Conservation (phyloP, 2,329 filamentous ascomycete species). For the Botrytis fragariae region DNA sequence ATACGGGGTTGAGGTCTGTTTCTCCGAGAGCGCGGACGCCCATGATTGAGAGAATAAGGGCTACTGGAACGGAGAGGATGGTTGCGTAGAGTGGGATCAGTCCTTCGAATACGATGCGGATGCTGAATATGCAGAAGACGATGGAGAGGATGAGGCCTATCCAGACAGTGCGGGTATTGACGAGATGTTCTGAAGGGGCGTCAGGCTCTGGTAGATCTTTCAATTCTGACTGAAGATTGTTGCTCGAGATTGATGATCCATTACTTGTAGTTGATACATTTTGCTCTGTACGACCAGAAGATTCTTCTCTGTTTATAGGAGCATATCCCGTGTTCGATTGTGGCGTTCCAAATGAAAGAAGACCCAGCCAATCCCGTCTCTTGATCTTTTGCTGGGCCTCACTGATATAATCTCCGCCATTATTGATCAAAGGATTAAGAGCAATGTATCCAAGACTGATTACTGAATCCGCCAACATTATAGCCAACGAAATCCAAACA, state of each 20-base stretch:
- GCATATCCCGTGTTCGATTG: conserved; percentile 33
- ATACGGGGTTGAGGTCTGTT: conserved; percentile 94
- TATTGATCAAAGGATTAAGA: conserved; percentile 57
- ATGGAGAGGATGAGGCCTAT: conserved; percentile 77
- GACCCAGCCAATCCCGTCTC: conserved; percentile 36
- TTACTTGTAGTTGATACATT: conserved; percentile 22
- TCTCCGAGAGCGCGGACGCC: conserved; percentile 68
- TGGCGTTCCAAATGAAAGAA: conserved; percentile 26
- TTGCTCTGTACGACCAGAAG: conserved; percentile 22
- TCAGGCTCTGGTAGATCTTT: conserved; percentile 56
- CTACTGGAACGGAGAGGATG: conserved; percentile 76
- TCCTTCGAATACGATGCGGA: conserved; percentile 78
- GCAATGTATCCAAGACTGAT: conserved; percentile 81
- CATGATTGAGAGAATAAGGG: conserved; percentile 77
- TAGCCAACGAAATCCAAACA: conserved; percentile 91
- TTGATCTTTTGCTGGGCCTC: conserved; percentile 30
- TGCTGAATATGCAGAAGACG: conserved; percentile 73
- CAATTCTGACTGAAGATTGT: background rate
- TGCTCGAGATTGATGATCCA: background rate
- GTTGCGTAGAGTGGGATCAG: conserved; percentile 78
- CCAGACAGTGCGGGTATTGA: conserved; percentile 67
- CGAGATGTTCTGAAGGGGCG: conserved; percentile 78
- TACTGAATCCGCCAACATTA: conserved; percentile 93
- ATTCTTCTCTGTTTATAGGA: conserved; percentile 26
- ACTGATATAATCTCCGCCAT: conserved; percentile 43